Evolutionary conservation across 2,329 filamentous ascomycete genomes (phyloP).

Genomic region (Verticillium nonalfalfae): DNA sequence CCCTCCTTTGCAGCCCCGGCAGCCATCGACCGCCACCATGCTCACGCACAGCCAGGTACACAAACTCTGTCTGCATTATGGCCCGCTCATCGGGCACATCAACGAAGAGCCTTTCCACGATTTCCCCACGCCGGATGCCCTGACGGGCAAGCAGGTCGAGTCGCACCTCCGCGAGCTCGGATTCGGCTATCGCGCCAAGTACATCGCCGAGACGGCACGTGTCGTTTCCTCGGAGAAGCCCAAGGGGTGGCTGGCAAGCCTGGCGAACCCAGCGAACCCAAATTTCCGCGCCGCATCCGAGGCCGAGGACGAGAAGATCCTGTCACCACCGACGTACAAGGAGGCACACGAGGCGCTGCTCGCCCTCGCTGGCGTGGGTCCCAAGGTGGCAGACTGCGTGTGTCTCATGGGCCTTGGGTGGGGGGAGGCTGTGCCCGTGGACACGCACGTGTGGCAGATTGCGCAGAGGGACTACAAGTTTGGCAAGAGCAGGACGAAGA

Average conservation of each 20-base stretch:
- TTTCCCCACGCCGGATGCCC: constrained; percentile 70
- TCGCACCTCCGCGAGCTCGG: constrained; percentile 72
- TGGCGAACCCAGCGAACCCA: constrained; percentile 72
- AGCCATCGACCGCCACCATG: not conserved
- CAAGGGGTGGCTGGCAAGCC: constrained; percentile 65
- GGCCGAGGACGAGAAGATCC: constrained; percentile 33
- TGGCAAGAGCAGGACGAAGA: constrained; percentile 72
- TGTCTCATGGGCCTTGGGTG: constrained; percentile 94
- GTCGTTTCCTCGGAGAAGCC: constrained; percentile 65
- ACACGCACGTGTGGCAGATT: constrained; percentile 99
- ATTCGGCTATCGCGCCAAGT: constrained; percentile 92
- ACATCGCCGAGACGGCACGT: constrained; percentile 78
- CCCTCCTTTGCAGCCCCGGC: not conserved
- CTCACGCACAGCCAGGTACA: constrained; percentile 47
- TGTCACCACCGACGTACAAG: constrained; percentile 58
- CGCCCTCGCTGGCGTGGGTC: constrained; percentile 78
- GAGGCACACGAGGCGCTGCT: constrained; percentile 76
- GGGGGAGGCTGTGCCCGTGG: constrained; percentile 91
- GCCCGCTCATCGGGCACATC: constrained; percentile 65
- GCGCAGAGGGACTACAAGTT: constrained; percentile 94
- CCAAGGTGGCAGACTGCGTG: constrained; percentile 95
- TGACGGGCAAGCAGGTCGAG: constrained; percentile 74
- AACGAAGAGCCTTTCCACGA: constrained; percentile 73
- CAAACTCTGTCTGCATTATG: constrained; percentile 84
- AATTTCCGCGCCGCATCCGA: constrained; percentile 36